Percentiles rank a stretch among this genome's conserved stretches.
phyloP scores from a whole-genome alignment of 371 early-diverging fungal genomes.

The Batkoa obscura region DNA sequence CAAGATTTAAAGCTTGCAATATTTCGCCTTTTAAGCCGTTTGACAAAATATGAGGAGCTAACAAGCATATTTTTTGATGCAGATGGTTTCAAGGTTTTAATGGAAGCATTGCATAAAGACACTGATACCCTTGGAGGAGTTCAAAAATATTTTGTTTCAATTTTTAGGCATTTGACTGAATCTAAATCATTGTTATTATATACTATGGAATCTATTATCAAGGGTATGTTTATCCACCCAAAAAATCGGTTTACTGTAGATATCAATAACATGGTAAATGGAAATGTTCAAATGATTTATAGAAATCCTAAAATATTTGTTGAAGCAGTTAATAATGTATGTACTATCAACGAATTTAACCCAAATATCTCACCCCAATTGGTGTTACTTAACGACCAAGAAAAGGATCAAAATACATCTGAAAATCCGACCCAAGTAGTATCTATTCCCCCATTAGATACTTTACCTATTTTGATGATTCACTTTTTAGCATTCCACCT shows the following conservation, averaged over 20 bases:
- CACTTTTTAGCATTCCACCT: not conserved
- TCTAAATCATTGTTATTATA: constrained; percentile 31
- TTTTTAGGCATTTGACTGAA: constrained; percentile 79
- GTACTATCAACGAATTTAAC: constrained; percentile 41
- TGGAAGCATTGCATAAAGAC: constrained; percentile 22
- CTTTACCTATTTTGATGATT: not conserved
- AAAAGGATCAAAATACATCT: not conserved
- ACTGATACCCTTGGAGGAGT: constrained; percentile 45
- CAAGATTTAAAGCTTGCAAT: constrained; percentile 26
- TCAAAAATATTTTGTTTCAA: constrained; percentile 49
- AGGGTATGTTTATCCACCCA: constrained; percentile 49
- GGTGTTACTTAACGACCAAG: constrained; percentile 11
- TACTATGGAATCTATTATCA: constrained; percentile 60
- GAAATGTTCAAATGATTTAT: constrained; percentile 44
- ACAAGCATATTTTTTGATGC: constrained; percentile 45
- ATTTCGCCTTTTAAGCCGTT: constrained; percentile 53
- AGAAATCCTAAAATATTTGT: constrained; percentile 55
- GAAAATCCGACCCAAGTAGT: not conserved
- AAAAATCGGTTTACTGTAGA: constrained; percentile 43
- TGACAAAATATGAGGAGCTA: constrained; percentile 45
- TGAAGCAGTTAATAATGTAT: constrained; percentile 36
- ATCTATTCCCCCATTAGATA: not conserved
- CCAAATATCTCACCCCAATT: constrained; percentile 29
- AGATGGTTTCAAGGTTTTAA: constrained; percentile 38
- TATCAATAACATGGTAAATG: constrained; percentile 44